Conservation (phyloP, 2,329 filamentous ascomycete genomes). For the Botrytis deweyae region DNA sequence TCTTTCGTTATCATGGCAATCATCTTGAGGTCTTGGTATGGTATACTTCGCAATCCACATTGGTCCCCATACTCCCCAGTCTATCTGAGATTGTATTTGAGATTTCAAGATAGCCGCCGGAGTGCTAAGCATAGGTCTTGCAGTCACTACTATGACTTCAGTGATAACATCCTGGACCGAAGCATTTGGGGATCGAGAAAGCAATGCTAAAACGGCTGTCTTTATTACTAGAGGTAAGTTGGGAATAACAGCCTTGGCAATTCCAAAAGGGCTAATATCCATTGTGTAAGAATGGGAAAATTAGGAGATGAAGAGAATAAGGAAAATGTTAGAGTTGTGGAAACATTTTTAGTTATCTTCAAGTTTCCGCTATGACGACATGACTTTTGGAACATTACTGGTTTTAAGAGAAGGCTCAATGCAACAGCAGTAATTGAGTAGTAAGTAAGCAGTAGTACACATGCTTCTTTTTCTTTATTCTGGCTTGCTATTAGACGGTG, state of each 20-base stretch:
- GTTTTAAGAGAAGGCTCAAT: background rate
- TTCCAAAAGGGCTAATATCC: slow-evolving; percentile 30
- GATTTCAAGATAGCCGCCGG: slow-evolving; percentile 52
- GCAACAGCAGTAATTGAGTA: background rate
- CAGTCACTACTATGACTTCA: slow-evolving; percentile 66
- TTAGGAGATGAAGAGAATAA: background rate
- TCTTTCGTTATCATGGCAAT: slow-evolving; percentile 29
- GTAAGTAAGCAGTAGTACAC: background rate
- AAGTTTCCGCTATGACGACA: slow-evolving; percentile 8
- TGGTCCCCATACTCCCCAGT: slow-evolving; percentile 69
- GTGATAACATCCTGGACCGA: slow-evolving; percentile 78
- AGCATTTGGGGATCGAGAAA: slow-evolving; percentile 67
- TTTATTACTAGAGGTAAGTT: slow-evolving; percentile 62
- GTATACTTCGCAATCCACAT: slow-evolving; percentile 78
- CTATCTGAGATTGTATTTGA: slow-evolving; percentile 62
- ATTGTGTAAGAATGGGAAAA: slow-evolving; percentile 20
- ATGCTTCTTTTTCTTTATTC: background rate
- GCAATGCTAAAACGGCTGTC: slow-evolving; percentile 60
- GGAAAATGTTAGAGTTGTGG: background rate
- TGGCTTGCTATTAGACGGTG: background rate
- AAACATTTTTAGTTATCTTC: background rate
- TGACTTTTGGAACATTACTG: slow-evolving; percentile 3
- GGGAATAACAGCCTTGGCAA: slow-evolving; percentile 43
- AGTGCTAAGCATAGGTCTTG: slow-evolving; percentile 62
- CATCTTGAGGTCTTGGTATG: slow-evolving; percentile 56